Evolutionary conservation across 2,329 filamentous ascomycete species (phyloP).

Genomic region (Pezicula neosporulosa): DNA sequence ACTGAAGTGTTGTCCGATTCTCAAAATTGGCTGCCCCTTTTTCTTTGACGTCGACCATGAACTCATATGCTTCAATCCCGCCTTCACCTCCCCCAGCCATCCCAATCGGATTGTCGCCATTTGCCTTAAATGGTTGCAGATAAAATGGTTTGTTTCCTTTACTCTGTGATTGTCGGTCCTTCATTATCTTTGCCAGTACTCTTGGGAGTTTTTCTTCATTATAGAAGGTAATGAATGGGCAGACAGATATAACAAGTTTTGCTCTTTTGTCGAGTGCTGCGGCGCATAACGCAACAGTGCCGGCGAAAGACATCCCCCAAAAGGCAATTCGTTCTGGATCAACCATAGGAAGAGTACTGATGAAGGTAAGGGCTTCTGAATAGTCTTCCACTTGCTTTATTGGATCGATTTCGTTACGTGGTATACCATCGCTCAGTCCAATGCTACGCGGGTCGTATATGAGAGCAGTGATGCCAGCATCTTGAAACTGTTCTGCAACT

Average conservation of each 20-base stretch:
- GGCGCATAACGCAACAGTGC: slow-evolving; percentile 32
- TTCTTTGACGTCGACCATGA: not conserved
- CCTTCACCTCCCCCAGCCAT: not conserved
- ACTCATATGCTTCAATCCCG: not conserved
- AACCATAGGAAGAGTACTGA: slow-evolving; percentile 25
- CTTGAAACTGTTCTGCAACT: slow-evolving; percentile 13
- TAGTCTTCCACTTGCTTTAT: slow-evolving; percentile 29
- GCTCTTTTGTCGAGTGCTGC: slow-evolving; percentile 35
- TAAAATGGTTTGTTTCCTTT: slow-evolving; percentile 34
- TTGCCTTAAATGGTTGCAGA: slow-evolving; percentile 32
- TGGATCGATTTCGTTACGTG: slow-evolving; percentile 29
- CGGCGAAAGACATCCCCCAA: slow-evolving; percentile 33
- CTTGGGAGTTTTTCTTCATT: not conserved
- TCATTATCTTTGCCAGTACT: slow-evolving; percentile 28
- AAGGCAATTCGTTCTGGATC: slow-evolving; percentile 29
- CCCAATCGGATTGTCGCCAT: slow-evolving; percentile 15
- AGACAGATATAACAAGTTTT: slow-evolving; percentile 29
- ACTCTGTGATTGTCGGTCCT: slow-evolving; percentile 36
- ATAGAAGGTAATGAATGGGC: slow-evolving; percentile 10
- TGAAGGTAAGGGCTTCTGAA: slow-evolving; percentile 33
- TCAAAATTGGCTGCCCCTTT: not conserved
- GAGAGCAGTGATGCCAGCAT: slow-evolving; percentile 29
- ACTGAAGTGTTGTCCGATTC: slow-evolving; percentile 3
- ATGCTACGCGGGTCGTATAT: slow-evolving; percentile 32
- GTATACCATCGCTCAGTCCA: slow-evolving; percentile 28